Evolutionary conservation across 2,329 filamentous ascomycete genomes (phyloP), one percentile per base, ranked within the genome.

Genomic region (Taxawa tesnikishii): DNA sequence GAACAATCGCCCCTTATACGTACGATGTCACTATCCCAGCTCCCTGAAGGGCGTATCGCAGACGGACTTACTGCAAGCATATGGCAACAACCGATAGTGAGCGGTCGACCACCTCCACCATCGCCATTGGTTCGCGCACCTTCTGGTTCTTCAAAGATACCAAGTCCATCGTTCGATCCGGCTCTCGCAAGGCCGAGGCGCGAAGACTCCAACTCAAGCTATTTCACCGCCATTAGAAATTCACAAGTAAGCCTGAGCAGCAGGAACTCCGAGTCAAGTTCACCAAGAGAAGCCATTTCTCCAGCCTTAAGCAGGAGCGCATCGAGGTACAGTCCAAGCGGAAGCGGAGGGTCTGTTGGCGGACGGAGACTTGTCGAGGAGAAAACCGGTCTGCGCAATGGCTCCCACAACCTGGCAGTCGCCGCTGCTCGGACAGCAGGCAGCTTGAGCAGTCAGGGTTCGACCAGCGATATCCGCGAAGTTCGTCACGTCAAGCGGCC

Each of bases 141-240:
- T 12, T 30, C 26, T 13, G n/a, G 29, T 15, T 18, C 33, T 4
- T 58, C 60, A 4, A 57, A 58, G 36, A 63, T 63, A 14, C 60
- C 60, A n/a, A 60, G 54, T 28, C 60, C 59, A n/a, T 40, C 56
- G 1, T 53, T 55, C 35, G 47, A 40, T 6, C 21, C 42, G 24
- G 34, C 38, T 4, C 26, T 53, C 2, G 54, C 53, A 15, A 51
- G 47, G 17, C 48, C 52, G 17, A 53, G 60, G 26, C 48, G 56
- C 18, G 54, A 59, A 17, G 47, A 45, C 19, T 62, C 59, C 4
- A 29, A 35, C 2, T 55, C 57, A 2, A 62, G 56, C 40, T 32
- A 56, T 5, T 42, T 54, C n/a, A 56, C 53, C 4, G 39, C 43
- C 2, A 44, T 47, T 24, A 39, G 40, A 25, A 29, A 37, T 28